Evolutionary conservation across 495 filamentous ascomycete species (phyloP).

Genomic region (Bacidia rubella): DNA sequence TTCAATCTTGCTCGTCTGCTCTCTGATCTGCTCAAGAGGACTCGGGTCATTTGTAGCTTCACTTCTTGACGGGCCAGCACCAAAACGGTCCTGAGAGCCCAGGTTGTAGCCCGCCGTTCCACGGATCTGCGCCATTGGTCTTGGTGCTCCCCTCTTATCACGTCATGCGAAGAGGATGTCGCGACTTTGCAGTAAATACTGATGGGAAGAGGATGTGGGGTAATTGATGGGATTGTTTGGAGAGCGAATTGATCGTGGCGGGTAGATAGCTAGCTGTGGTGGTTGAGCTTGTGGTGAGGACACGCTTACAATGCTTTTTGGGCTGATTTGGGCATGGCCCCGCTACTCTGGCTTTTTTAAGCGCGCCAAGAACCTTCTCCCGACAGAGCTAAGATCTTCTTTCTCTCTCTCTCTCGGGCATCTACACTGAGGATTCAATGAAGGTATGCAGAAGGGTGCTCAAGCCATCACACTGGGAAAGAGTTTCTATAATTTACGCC

Average conservation of each 20-base stretch:
- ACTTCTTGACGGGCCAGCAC: slow-evolving; percentile 34
- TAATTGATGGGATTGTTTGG: no score
- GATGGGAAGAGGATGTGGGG: no score
- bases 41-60: slow-evolving; percentile 60
- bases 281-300: neutral
- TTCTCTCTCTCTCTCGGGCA: no score
- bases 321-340: neutral
- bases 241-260: no score
- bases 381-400: no score
- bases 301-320: neutral
- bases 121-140: slow-evolving; percentile 82
- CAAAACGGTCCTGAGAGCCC: slow-evolving; percentile 59
- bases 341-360: neutral
- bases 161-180: slow-evolving; percentile 12
- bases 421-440: no score
- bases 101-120: slow-evolving; percentile 94
- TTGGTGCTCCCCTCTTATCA: neutral
- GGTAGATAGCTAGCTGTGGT: neutral
- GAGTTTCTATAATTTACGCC: no score
- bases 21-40: slow-evolving; percentile 79
- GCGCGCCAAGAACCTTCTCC: neutral
- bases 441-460: no score
- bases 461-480: no score
- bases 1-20: slow-evolving; percentile 96
- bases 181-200: neutral